Percentiles rank a stretch among this genome's conserved stretches.
Conservation (phyloP, 306 rosid genomes). For the Hylodesmum podocarpum region DNA sequence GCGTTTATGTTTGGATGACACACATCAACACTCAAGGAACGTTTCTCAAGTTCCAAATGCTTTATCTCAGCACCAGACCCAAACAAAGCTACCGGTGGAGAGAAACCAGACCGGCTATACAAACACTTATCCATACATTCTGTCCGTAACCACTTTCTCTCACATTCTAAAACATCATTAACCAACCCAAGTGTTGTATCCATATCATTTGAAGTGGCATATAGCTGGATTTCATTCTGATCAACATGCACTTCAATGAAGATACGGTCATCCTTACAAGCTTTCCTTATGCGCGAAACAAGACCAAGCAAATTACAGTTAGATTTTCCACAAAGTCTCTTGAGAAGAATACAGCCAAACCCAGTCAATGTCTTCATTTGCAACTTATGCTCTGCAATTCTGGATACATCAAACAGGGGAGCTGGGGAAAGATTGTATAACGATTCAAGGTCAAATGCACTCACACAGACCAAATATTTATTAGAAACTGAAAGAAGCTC, state of each 20-base stretch:
- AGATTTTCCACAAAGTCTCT: conserved; percentile 82
- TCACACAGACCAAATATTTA: conserved; percentile 78
- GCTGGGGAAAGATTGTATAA: conserved; percentile 56
- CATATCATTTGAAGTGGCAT: conserved; percentile 61
- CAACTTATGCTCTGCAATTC: conserved; percentile 59
- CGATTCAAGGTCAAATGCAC: conserved; percentile 62
- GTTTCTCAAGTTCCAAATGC: conserved; percentile 85
- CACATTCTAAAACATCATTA: conserved; percentile 55
- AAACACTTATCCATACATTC: conserved; percentile 83
- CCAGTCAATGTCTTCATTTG: conserved; percentile 60
- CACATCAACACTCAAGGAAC: conserved; percentile 72
- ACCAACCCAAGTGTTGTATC: conserved; percentile 45
- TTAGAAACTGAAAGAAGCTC: conserved; percentile 70
- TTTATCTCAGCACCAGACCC: conserved; percentile 93
- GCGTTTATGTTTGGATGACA: conserved; percentile 50
- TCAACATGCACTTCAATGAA: conserved; percentile 63
- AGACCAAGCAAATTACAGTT: conserved; percentile 55
- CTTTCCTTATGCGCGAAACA: conserved; percentile 47
- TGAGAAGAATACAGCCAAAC: conserved; percentile 67
- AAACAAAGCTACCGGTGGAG: conserved; percentile 73
- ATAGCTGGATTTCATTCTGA: conserved; percentile 58
- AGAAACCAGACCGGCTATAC: conserved; percentile 62
- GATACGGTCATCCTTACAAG: conserved; percentile 63
- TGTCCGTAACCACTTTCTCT: conserved; percentile 50
- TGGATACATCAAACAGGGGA: conserved; percentile 59